Base-by-base conservation (phyloP, 2,329 filamentous ascomycete genomes). In the Phialophora tarda region DNA sequence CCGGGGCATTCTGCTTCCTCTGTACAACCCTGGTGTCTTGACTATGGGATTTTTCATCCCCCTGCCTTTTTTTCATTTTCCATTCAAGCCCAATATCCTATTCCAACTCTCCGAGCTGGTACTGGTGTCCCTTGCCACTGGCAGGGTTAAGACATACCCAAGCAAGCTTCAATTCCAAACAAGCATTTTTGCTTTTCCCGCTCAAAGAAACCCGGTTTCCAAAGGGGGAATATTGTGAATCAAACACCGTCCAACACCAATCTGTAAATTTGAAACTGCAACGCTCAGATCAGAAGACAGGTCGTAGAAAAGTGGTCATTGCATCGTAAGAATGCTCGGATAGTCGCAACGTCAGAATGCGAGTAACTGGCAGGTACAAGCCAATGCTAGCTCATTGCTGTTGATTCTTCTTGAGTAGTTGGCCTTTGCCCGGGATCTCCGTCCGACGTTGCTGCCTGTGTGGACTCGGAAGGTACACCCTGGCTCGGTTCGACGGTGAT, bases 321-420 rank as follows among this genome's bases (percentile, higher is more conserved):
- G 65, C 65, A 69, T 69, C 55, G 44, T 67, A 21, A 23, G 44
- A 69, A 67, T 69, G 68, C 65, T 69, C 63, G 44, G 63, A 66
- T 63, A 56, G 51, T 58, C 12, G 55, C 59, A 61, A 54, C 23
- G 24, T 26, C 38, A 23, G 47, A 48, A n/a, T 61, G 59, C 21
- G 24, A 51, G 5, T 28, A 24, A 12, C 32, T 28, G 21, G 12
- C 41, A 28, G n/a, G 30, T 24, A 26, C 24, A 51, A 26, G 48
- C 47, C n/a, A 48, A 61, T 61, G 58, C 54, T 56, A 65, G 63
- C 63, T 65, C 23, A 61, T n/a, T 44, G 57, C n/a, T 8, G 63
- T 48, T 41, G 57, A 51, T 26, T 50, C 47, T 32, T 56, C 34
- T 47, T n/a, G 38, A 34, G n/a, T 23, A 24, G 57, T n/a, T 12